Base-by-base conservation (phyloP, 2,329 filamentous ascomycete genomes). In the Colletotrichum agaves region DNA sequence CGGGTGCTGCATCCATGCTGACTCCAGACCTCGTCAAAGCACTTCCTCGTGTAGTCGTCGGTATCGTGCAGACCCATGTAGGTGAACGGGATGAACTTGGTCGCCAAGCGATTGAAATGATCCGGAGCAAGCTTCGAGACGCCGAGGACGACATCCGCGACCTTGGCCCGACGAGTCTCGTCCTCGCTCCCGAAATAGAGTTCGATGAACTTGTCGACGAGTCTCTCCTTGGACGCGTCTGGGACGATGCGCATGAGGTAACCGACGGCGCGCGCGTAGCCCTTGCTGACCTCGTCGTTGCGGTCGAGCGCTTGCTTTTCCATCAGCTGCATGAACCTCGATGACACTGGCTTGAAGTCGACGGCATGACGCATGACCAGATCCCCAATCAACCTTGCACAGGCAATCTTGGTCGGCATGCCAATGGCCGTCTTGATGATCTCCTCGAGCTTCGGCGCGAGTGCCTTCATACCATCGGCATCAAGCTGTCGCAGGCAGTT, bases 401-500 rank as follows among this genome's bases (percentile, higher is more conserved):
- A 97, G 41, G 94, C 96, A 53, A 98, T 91, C 81, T 98, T 98
- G 0, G 94, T 97, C 2, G 95, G 95, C 80, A 98, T 90, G 1
- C 94, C 95, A 41, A 99, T 90, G 1, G 94, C 93, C 27, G 87
- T 90, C 76, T 95, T 96, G 79, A 98, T 93, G 0, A 92, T 90
- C 33, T 87, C 85, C 76, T 96, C 91, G 0, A 99, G 85, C 49
- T 84, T 87, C 2, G 90, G 89, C 39, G 90, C 89, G 10, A 98
- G 84, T 19, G 89, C 84, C 50, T 86, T 85, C 88, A 98, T 95
- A n/a, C 91, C 90, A 4, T 84, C 81, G 6, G 89, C 90, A 74
- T 98, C 93, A 2, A 97, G 85, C 59, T 93, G 89, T 67, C 97
- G 93, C 35, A 99, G 87, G 74, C 93, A 93, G 71, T 94, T 88